Evolutionary conservation across 805 yeast genomes (phyloP).

Genomic region (Zygosaccharomyces pseudorouxii): DNA sequence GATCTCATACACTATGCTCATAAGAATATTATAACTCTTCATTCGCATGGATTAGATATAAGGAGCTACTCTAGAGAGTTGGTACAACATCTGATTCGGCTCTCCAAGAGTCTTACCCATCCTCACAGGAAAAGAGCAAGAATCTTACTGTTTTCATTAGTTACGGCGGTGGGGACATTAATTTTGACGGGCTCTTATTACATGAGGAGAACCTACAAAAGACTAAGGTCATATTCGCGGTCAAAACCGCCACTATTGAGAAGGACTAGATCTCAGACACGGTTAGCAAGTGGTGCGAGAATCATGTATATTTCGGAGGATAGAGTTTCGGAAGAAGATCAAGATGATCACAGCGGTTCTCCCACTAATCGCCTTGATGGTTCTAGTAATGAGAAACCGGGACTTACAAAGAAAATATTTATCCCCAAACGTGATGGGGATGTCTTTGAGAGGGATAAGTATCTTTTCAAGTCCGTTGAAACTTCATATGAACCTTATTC

Average conservation of each 20-base stretch:
- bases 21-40: slow-evolving; percentile 22
- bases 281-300: slow-evolving; percentile 31
- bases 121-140: slow-evolving; percentile 25
- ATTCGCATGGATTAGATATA: slow-evolving; percentile 17
- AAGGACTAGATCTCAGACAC: slow-evolving; percentile 30
- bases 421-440: slow-evolving; percentile 33
- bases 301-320: slow-evolving; percentile 32
- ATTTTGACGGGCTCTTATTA: slow-evolving; percentile 14
- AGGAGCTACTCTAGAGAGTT: slow-evolving; percentile 16
- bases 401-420: slow-evolving; percentile 23
- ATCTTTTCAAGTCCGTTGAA: slow-evolving; percentile 30
- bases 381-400: not conserved
- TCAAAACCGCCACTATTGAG: slow-evolving; percentile 16
- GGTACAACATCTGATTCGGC: slow-evolving; percentile 20
- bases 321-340: slow-evolving; percentile 10
- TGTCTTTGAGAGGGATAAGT: slow-evolving; percentile 33
- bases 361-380: not conserved
- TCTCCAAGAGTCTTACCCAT: slow-evolving; percentile 12
- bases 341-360: slow-evolving; percentile 1
- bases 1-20: slow-evolving; percentile 14
- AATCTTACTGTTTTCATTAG: slow-evolving; percentile 21
- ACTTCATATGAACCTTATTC: slow-evolving; percentile 21
- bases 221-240: slow-evolving; percentile 2
- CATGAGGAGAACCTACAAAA: not conserved
- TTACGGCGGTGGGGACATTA: slow-evolving; percentile 17